Conservation (phyloP, 495 filamentous ascomycete species). For the Talaromyces ruber region DNA sequence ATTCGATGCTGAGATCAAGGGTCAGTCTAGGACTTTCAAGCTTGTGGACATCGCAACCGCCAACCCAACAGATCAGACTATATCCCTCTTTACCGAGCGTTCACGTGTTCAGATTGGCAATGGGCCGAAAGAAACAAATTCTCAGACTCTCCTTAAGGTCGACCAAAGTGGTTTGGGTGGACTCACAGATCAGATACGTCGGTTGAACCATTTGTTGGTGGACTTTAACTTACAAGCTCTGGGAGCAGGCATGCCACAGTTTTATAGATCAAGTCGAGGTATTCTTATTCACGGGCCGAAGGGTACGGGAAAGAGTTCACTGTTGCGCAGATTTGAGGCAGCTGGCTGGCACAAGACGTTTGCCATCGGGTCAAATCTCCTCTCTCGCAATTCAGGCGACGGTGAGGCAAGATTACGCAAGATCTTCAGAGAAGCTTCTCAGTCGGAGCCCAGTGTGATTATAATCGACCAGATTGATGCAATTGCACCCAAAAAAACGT, state of each 20-base stretch:
- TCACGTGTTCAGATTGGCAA: conserved; percentile 27
- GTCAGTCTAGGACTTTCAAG: conserved; percentile 36
- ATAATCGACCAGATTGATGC: conserved; percentile 75
- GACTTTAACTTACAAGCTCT: conserved; percentile 39
- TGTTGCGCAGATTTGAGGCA: conserved; percentile 58
- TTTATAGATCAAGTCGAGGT: conserved; percentile 37
- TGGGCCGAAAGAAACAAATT: conserved; percentile 8
- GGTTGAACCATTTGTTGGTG: conserved; percentile 58
- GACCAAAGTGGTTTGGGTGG: conserved; percentile 45
- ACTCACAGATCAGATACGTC: conserved; percentile 50
- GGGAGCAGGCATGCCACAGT: conserved; percentile 29
- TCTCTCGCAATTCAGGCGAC: conserved; percentile 31
- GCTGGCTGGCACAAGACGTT: conserved; percentile 62
- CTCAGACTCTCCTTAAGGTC: conserved; percentile 17
- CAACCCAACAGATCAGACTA: conserved; percentile 19
- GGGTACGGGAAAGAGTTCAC: conserved; percentile 72
- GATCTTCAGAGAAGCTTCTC: conserved; percentile 62
- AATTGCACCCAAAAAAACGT: conserved; percentile 54
- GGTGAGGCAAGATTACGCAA: conserved; percentile 50
- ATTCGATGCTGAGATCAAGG: conserved; percentile 40
- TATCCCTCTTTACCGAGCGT: conserved; percentile 24
- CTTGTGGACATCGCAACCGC: conserved; percentile 25
- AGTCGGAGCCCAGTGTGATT: conserved; percentile 69
- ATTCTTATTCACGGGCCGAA: conserved; percentile 75
- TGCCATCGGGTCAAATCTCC: conserved; percentile 47